phyloP scores from a whole-genome alignment of 306 rosid species.

The Fagus sylvatica region DNA sequence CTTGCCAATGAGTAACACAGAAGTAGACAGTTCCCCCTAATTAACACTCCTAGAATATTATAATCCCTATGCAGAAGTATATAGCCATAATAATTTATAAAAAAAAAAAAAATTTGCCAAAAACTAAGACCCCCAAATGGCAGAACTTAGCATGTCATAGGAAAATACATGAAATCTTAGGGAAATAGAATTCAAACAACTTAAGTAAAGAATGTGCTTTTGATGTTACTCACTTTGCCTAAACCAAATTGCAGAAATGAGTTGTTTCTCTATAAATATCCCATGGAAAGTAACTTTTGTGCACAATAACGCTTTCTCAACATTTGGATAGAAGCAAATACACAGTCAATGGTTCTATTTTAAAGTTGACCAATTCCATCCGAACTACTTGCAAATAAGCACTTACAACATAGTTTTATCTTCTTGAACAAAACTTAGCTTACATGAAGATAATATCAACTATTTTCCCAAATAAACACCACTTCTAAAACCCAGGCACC shows the following conservation, averaged over 20 bases:
- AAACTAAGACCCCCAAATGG: not conserved
- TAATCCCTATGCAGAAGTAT: not conserved
- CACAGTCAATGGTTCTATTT: too few species aligned
- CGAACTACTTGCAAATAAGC: constrained; percentile 11
- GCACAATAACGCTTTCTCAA: too few species aligned
- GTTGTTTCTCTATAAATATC: too few species aligned
- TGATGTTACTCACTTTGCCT: too few species aligned
- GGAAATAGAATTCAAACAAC: not conserved
- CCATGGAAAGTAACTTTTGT: too few species aligned
- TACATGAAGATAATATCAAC: not conserved
- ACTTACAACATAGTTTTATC: constrained; percentile 8
- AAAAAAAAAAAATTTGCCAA: not conserved
- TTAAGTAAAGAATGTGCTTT: not conserved
- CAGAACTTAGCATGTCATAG: not conserved
- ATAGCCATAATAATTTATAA: not conserved
- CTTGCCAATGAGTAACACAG: too few species aligned
- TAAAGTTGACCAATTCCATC: not conserved
- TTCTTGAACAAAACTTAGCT: not conserved
- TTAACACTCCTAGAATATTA: not conserved
- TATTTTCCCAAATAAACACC: constrained; percentile 22
- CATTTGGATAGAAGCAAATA: too few species aligned
- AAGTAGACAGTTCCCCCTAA: too few species aligned
- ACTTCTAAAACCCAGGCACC: not conserved
- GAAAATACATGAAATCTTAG: not conserved
- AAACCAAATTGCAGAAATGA: too few species aligned